phyloP scores from a whole-genome alignment of 2,329 filamentous ascomycete genomes.

The Fulvia fulva region DNA sequence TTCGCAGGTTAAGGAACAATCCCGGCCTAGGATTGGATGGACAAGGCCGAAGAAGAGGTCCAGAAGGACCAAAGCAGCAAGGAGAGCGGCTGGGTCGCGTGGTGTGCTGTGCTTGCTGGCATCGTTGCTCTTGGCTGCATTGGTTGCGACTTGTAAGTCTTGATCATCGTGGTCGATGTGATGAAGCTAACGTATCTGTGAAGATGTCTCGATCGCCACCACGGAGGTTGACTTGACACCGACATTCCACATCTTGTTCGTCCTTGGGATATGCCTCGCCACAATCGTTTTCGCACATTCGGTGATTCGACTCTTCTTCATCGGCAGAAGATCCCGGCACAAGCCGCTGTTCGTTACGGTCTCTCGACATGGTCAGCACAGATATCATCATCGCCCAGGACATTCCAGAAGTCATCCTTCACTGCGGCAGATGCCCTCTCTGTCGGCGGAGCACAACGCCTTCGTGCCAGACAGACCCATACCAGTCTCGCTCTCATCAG shows the following conservation, averaged over 20 bases:
- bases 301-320: slow-evolving; percentile 67
- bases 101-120: slow-evolving; percentile 23
- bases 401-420: slow-evolving; percentile 36
- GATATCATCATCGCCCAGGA: slow-evolving; percentile 23
- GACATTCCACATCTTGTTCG: slow-evolving; percentile 75
- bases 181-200: slow-evolving; percentile 1
- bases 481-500: slow-evolving; percentile 65
- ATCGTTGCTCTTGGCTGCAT: slow-evolving; percentile 26
- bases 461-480: slow-evolving; percentile 73
- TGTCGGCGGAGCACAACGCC: slow-evolving; percentile 28
- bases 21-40: slow-evolving; percentile 23
- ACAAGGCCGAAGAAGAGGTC: slow-evolving; percentile 16
- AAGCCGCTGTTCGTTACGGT: slow-evolving; percentile 16
- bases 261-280: slow-evolving; percentile 69
- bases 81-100: slow-evolving; percentile 12
- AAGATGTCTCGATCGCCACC: slow-evolving; percentile 70
- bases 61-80: slow-evolving; percentile 7
- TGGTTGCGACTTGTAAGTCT: slow-evolving; percentile 33
- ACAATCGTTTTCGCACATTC: slow-evolving; percentile 79
- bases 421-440: slow-evolving; percentile 16
- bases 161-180: background rate
- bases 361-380: slow-evolving; percentile 16
- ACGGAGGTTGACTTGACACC: slow-evolving; percentile 60
- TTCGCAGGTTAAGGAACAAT: slow-evolving; percentile 24
- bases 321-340: slow-evolving; percentile 8